These are phyloP conservation scores for Ceratocystis alfenasii DNA, from an alignment of 2,329 filamentous ascomycete species.

Conservation along the genomic window DNA sequence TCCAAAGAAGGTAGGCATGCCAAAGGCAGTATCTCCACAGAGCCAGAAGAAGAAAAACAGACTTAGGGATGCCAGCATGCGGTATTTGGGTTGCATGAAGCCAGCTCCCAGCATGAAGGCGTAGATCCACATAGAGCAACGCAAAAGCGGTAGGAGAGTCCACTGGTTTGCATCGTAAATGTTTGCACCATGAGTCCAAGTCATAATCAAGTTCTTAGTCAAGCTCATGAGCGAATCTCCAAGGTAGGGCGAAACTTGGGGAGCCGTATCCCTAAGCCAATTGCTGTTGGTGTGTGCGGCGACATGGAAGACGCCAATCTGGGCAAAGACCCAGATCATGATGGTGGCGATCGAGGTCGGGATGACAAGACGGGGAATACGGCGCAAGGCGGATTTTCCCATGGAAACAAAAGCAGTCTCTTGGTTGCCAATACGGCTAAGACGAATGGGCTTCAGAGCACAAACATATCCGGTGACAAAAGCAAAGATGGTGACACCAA, in stretches of 20 bases:
- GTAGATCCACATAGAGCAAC: constrained; percentile 44
- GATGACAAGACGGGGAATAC: constrained; percentile 46
- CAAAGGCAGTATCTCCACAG: constrained; percentile 33
- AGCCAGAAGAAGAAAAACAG: constrained; percentile 41
- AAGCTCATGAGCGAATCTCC: constrained; percentile 26
- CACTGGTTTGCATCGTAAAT: constrained; percentile 47
- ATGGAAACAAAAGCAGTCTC: constrained; percentile 43
- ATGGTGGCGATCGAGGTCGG: constrained; percentile 46
- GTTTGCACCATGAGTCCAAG: constrained; percentile 41
- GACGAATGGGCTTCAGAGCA: constrained; percentile 47
- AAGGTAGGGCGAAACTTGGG: constrained; percentile 35
- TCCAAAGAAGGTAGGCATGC: constrained; percentile 50
- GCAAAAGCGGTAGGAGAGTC: constrained; percentile 44
- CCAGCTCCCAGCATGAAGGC: constrained; percentile 40
- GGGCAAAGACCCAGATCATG: constrained; percentile 41
- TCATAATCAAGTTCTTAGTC: constrained; percentile 36
- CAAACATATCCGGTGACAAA: constrained; percentile 55
- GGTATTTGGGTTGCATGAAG: constrained; percentile 37
- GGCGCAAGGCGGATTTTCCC: constrained; percentile 45
- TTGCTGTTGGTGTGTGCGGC: constrained; percentile 33
- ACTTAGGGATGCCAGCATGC: constrained; percentile 36
- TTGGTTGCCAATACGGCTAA: constrained; percentile 42
- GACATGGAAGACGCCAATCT: constrained; percentile 46
- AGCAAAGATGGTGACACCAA: constrained; percentile 55
- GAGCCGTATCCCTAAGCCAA: constrained; percentile 33